Conservation (phyloP, 2,329 filamentous ascomycete genomes). For the Neospermospora avenae region DNA sequence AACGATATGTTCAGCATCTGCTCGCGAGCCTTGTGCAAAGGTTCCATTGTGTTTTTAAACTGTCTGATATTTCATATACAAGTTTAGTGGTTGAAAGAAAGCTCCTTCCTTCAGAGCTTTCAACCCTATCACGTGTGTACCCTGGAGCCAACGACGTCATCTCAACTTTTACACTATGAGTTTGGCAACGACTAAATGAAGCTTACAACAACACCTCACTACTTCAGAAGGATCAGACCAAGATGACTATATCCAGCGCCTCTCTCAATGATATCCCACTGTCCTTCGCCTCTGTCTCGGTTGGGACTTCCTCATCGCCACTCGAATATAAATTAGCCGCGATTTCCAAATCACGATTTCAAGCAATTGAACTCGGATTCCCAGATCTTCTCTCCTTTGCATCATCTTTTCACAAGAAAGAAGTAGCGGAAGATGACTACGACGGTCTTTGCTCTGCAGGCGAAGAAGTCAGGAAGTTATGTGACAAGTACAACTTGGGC, state of each 20-base stretch:
- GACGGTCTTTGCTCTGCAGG: slow-evolving; percentile 53
- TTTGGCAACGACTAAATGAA: background rate
- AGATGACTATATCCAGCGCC: slow-evolving; percentile 15
- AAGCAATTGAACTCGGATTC: slow-evolving; percentile 70
- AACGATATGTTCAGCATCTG: background rate
- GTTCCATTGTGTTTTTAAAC: too few relatives aligned
- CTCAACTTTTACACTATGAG: background rate
- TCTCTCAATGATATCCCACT: slow-evolving; percentile 40
- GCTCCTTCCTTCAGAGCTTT: background rate
- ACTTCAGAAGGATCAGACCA: background rate
- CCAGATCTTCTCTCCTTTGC: slow-evolving; percentile 67
- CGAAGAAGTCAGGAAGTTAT: slow-evolving; percentile 50
- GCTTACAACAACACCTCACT: background rate
- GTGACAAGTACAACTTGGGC: slow-evolving; percentile 50
- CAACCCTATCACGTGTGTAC: background rate
- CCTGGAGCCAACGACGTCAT: background rate
- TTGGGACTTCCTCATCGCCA: slow-evolving; percentile 39
- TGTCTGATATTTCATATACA: background rate
- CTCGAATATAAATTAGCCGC: slow-evolving; percentile 59
- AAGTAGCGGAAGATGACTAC: slow-evolving; percentile 57
- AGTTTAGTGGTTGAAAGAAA: too few relatives aligned
- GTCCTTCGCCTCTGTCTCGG: slow-evolving; percentile 55
- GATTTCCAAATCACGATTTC: slow-evolving; percentile 63
- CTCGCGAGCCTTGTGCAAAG: too few relatives aligned
- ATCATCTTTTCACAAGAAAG: slow-evolving; percentile 44